A percentile compares a stretch with the other conserved stretches of the same genome.
These are phyloP conservation scores for Acanthamoeba triangularis DNA, from an alignment of 208 protist species.

Conservation along the genomic window DNA sequence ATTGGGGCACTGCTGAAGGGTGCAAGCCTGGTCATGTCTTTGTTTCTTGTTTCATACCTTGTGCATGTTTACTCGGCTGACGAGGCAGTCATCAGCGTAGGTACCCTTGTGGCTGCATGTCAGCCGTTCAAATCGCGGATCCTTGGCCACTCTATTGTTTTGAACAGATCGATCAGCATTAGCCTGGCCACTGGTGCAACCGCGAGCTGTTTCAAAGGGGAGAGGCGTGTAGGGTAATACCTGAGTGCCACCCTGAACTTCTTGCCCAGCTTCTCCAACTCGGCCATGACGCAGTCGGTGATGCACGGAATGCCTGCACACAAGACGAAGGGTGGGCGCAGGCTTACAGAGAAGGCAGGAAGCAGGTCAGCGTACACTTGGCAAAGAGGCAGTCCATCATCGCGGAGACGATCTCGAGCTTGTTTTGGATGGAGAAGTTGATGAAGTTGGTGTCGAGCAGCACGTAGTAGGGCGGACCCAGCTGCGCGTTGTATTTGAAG, in stretches of 20 bases:
- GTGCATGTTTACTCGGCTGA: conserved; percentile 95
- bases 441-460: conserved; percentile 99
- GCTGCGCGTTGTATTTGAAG: conserved; percentile 98
- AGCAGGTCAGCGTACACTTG: conserved; percentile 93
- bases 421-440: conserved; percentile 99
- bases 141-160: conserved; percentile 94
- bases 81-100: conserved; percentile 99
- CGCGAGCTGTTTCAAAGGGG: background rate
- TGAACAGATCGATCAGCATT: conserved; percentile 3
- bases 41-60: too few species aligned
- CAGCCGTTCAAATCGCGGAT: conserved; percentile 98
- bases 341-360: too few species aligned
- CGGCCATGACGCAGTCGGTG: conserved; percentile 99
- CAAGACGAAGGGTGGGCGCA: background rate
- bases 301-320: conserved; percentile 96
- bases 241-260: conserved; percentile 92
- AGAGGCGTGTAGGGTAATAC: background rate
- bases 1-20: background rate
- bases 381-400: conserved; percentile 99
- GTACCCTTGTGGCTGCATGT: conserved; percentile 97
- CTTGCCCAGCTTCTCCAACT: conserved; percentile 99
- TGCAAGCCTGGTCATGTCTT: too few species aligned
- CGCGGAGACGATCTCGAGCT: conserved; percentile 98
- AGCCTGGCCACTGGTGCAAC: too few species aligned
- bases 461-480: conserved; percentile 99